Percentiles rank a stretch among this genome's conserved stretches.
phyloP scores from a whole-genome alignment of 192 early-diverging fungal genomes.

The Kickxella alabastrina region DNA sequence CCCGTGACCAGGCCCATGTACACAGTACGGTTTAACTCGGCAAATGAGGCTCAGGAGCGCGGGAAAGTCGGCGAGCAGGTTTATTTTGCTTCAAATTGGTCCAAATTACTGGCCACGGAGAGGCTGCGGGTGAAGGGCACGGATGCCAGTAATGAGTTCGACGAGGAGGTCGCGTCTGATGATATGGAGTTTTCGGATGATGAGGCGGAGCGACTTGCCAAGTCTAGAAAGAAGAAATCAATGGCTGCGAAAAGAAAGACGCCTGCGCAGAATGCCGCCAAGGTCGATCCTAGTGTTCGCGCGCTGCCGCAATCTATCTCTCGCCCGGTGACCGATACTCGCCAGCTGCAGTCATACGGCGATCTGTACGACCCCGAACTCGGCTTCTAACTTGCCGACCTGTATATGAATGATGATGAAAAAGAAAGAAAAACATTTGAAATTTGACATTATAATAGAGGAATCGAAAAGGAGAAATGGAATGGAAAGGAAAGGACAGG shows the following conservation, averaged over 20 bases:
- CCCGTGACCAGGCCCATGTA: slow-evolving; percentile 81
- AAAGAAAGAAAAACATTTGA: not conserved
- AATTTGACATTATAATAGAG: not conserved
- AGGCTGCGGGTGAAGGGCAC: slow-evolving; percentile 67
- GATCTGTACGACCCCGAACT: slow-evolving; percentile 40
- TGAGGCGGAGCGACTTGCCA: slow-evolving; percentile 72
- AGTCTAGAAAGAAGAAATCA: slow-evolving; percentile 48
- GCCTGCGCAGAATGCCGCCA: too few species aligned
- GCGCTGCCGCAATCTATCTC: too few species aligned
- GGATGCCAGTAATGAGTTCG: slow-evolving; percentile 89
- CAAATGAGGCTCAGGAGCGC: slow-evolving; percentile 47
- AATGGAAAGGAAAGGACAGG: too few species aligned
- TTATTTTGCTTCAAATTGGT: slow-evolving; percentile 61
- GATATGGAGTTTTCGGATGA: slow-evolving; percentile 95
- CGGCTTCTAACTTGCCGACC: slow-evolving; percentile 37
- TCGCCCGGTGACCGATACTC: too few species aligned
- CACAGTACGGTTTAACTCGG: slow-evolving; percentile 67
- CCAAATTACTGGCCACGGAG: slow-evolving; percentile 62
- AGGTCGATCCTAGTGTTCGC: too few species aligned
- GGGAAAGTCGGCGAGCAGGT: slow-evolving; percentile 50
- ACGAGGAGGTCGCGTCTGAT: slow-evolving; percentile 84
- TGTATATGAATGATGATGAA: too few species aligned
- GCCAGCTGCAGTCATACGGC: slow-evolving; percentile 38
- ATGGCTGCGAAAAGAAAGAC: too few species aligned
- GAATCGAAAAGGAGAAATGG: too few species aligned